Evolutionary conservation across 192 early-diverging fungal species (phyloP).

Genomic region (Gryganskiella cystojenkinii): DNA sequence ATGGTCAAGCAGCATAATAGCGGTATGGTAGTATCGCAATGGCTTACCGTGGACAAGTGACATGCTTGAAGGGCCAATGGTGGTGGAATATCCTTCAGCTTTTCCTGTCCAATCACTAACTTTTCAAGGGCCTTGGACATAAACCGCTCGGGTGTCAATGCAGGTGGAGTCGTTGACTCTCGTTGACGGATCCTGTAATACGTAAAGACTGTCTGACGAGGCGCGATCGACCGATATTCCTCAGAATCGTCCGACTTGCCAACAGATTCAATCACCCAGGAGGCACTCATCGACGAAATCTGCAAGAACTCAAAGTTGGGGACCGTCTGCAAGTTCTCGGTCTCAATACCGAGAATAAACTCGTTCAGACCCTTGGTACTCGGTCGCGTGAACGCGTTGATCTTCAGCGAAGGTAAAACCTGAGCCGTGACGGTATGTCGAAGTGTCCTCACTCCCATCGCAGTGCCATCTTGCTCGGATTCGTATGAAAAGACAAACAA

Average conservation of each 20-base stretch:
- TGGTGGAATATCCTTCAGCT: conserved; percentile 51
- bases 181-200: conserved; percentile 61
- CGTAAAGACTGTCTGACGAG: conserved; percentile 66
- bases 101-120: conserved; percentile 56
- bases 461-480: conserved; percentile 74
- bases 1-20: no score
- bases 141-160: conserved; percentile 58
- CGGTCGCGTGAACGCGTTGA: conserved; percentile 94
- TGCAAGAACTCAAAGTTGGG: conserved; percentile 73
- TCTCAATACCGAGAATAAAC: conserved; percentile 93
- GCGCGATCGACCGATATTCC: conserved; percentile 52
- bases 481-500: conserved; percentile 86
- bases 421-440: conserved; percentile 67
- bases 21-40: not conserved
- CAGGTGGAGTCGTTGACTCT: not conserved
- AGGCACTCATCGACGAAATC: conserved; percentile 75
- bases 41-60: conserved; percentile 62
- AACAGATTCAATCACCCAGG: conserved; percentile 73
- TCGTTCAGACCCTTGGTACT: conserved; percentile 81
- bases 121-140: conserved; percentile 57
- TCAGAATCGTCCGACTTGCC: conserved; percentile 58
- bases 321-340: conserved; percentile 77
- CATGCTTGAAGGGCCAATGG: conserved; percentile 57
- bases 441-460: conserved; percentile 73
- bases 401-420: conserved; percentile 88